Evolutionary conservation across 2,329 filamentous ascomycete genomes (phyloP), one percentile per base, ranked within the genome.

Genomic region (Exophiala sideris): DNA sequence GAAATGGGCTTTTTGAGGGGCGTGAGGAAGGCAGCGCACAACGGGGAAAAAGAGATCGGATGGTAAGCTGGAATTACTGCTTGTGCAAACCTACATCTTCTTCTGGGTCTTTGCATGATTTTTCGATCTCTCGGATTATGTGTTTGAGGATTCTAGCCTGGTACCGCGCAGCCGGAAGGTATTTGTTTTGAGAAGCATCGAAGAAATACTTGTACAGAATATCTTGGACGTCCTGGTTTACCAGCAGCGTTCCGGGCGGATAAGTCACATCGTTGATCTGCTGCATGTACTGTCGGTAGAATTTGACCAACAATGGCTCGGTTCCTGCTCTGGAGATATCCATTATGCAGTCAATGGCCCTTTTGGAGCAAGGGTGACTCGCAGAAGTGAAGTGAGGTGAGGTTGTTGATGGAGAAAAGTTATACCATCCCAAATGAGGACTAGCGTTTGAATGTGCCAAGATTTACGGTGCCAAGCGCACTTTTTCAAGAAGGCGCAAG

Each of bases 211-310:
- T 66, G 68, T 85, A 89, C 35, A 95, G 74, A 66, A 77, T 77
- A 59, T 82, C 72, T 68, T 96, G 91, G 2, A 86, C 80, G 3
- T 74, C 70, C 9, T 81, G 73, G 24, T 79, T 74, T 57, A 83
- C 80, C 24, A 96, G 75, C 11, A 81, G 66, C 20, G 76, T 65
- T 18, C 75, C 71, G 20, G 79, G 71, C 1, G 90, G 91, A 68
- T 85, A 87, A 45, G 81, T 78, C 34, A 92, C 74, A 24, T 76
- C 68, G 91, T 57, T 78, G 39, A 85, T 83, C 2, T 91, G 75
- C 68, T 96, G 91, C 33, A 92, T 79, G 66, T 89, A 95, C 67
- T 96, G 91, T 57, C 81, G 79, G 61, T 82, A 85, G 67, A 91
- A 84, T 82, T 79, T 56, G 68, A 65, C 46, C 79, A 66, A 41